These are phyloP conservation scores for Austropuccinia psidii DNA, from an alignment of 1,284 basidiomycete genomes.

Conservation along the genomic window DNA sequence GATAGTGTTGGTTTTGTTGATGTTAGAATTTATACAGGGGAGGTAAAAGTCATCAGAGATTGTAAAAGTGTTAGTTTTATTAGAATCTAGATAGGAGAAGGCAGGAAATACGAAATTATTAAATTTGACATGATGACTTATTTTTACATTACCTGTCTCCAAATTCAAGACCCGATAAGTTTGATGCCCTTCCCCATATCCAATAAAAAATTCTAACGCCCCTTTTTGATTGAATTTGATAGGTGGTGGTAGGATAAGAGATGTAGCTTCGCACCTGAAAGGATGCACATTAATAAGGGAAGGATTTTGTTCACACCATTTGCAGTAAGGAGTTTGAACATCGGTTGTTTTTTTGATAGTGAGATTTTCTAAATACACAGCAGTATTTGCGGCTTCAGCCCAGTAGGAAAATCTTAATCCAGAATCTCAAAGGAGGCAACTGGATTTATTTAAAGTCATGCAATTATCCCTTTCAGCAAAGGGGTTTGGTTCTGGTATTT, in stretches of 20 bases:
- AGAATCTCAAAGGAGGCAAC: slow-evolving; percentile 43
- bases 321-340: background rate
- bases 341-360: background rate
- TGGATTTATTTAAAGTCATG: slow-evolving; percentile 40
- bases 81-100: too few species aligned
- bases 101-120: background rate
- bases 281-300: background rate
- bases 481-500: background rate
- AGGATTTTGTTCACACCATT: background rate
- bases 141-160: background rate
- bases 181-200: background rate
- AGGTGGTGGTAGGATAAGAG: background rate
- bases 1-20: too few species aligned
- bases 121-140: slow-evolving; percentile 4
- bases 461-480: background rate
- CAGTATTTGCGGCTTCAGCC: background rate
- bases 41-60: too few species aligned
- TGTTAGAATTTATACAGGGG: too few species aligned
- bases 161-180: background rate
- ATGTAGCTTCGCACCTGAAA: background rate
- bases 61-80: too few species aligned
- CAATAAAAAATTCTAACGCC: background rate
- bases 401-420: slow-evolving; percentile 43
- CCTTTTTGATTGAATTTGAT: background rate
- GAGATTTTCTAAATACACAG: background rate